Base-by-base conservation (phyloP, 306 rosid species). In the Rubus idaeus region DNA sequence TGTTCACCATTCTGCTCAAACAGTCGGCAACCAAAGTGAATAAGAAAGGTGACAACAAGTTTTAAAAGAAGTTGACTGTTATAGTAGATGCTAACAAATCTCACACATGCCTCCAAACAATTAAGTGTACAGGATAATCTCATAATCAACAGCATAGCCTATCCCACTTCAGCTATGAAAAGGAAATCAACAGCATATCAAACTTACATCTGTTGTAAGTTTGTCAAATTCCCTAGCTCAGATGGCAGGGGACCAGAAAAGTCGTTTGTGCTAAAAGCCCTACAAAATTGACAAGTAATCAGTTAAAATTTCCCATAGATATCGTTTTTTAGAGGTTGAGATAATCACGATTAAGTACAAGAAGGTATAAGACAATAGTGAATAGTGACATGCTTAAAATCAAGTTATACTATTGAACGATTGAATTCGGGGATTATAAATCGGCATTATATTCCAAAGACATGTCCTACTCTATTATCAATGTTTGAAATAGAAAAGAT, bases 221-320 rank as follows among this genome's bases (percentile, higher is more conserved):
- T 83, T 56, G 70, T 45, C 16, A 93, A 77, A 8, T 80, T 76
- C 50, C 98, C 98, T 18, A 93, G 86, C 77, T 91, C 96, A 16
- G 86, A 71, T 56, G 98, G 97, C 18, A 93, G 80, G 80, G 92
- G 44, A 41, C 97, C 97, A 1, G 89, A 82, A 81, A 91, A 91
- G 72, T 87, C 91, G 89, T 91, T 93, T 63, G 91, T 50, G 52
- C 40, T 26, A 69, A 87, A 74, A 40, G 67, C 14, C 71, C 98
- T 93, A 66, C 74, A 85, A 75, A 62, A 76, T 67, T 64, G 49
- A 61, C 10, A 79, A 77, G 37, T 39, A 3, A 17, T 64, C 47
- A 18, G 2, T 64, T 17, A 14, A 17, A 17, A 14, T 3, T 16
- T 16, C 17, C 69, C 49, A 39, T 39, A 23, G 4, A 64, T 17